A percentile compares a stretch with the other conserved stretches of the same genome.
Evolutionary conservation across 768 basidiomycete genomes (phyloP).

Genomic region (Amanita fuliginea): DNA sequence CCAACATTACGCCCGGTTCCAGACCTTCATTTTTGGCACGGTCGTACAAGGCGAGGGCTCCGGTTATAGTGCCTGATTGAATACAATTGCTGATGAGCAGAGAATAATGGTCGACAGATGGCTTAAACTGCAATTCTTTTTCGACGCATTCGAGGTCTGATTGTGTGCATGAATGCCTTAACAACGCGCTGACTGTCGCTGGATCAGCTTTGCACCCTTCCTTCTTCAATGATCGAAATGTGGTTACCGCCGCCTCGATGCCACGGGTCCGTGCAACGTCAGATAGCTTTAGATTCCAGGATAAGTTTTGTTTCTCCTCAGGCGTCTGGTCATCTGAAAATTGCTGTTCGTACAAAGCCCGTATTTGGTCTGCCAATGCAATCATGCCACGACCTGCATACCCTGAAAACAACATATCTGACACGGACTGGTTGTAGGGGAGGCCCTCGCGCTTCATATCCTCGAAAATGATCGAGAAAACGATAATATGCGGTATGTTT

Average conservation of each 20-base stretch:
- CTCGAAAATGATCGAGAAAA: conserved; percentile 30
- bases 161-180: conserved; percentile 28
- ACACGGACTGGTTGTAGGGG: conserved; percentile 30
- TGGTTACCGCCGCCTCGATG: conserved; percentile 17
- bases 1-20: conserved; percentile 35
- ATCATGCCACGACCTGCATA: conserved; percentile 29
- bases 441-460: conserved; percentile 35
- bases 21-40: conserved; percentile 32
- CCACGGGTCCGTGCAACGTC: conserved; percentile 1
- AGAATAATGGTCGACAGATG: conserved; percentile 39
- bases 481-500: conserved; percentile 17
- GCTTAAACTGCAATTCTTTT: conserved; percentile 25
- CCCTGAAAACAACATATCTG: conserved; percentile 26
- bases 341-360: conserved; percentile 22
- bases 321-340: conserved; percentile 13
- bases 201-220: conserved; percentile 20
- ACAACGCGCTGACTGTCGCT: conserved; percentile 26
- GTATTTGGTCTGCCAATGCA: conserved; percentile 26
- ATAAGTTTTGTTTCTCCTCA: conserved; percentile 8
- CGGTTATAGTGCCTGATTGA: conserved; percentile 21
- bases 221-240: conserved; percentile 21
- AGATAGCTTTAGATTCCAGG: conserved; percentile 10
- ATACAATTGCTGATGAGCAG: conserved; percentile 42
- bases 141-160: conserved; percentile 33
- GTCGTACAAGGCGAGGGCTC: conserved; percentile 41